phyloP scores from a whole-genome alignment of 2,329 filamentous ascomycete species.

The Botrytis sinoallii region DNA sequence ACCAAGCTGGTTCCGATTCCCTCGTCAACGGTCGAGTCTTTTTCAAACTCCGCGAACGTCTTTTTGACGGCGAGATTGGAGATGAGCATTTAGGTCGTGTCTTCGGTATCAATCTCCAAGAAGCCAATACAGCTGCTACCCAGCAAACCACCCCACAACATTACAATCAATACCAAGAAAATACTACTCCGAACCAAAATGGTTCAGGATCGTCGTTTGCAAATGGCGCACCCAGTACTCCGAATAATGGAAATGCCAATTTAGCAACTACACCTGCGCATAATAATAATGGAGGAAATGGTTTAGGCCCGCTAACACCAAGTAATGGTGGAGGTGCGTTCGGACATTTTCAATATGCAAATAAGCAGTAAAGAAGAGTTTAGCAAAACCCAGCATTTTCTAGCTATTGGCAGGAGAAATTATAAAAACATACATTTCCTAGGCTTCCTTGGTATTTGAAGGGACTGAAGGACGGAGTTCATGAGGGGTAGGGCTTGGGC shows the following conservation, averaged over 20 bases:
- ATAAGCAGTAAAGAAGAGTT: conserved; percentile 27
- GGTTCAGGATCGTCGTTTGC: conserved; percentile 46
- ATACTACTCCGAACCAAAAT: conserved; percentile 53
- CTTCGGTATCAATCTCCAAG: conserved; percentile 80
- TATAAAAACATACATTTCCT: conserved; percentile 6
- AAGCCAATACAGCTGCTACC: conserved; percentile 45
- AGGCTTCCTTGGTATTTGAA: neutral
- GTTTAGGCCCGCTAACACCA: conserved; percentile 73
- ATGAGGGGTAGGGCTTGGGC: neutral
- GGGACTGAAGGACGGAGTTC: conserved; percentile 1
- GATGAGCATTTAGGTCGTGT: conserved; percentile 85
- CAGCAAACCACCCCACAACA: conserved; percentile 42
- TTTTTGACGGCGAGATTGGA: conserved; percentile 79
- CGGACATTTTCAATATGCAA: conserved; percentile 57
- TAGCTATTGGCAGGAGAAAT: neutral
- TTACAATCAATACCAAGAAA: conserved; percentile 43
- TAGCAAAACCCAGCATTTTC: neutral
- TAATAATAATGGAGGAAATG: conserved; percentile 45
- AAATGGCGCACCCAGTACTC: conserved; percentile 56
- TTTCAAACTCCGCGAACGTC: conserved; percentile 84
- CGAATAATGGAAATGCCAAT: conserved; percentile 66
- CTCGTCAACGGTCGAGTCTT: conserved; percentile 92
- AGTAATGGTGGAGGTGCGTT: conserved; percentile 73
- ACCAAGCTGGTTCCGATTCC: conserved; percentile 92
- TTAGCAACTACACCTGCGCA: conserved; percentile 47